phyloP scores from a whole-genome alignment of 2,329 filamentous ascomycete genomes.

The Alternaria alternata region DNA sequence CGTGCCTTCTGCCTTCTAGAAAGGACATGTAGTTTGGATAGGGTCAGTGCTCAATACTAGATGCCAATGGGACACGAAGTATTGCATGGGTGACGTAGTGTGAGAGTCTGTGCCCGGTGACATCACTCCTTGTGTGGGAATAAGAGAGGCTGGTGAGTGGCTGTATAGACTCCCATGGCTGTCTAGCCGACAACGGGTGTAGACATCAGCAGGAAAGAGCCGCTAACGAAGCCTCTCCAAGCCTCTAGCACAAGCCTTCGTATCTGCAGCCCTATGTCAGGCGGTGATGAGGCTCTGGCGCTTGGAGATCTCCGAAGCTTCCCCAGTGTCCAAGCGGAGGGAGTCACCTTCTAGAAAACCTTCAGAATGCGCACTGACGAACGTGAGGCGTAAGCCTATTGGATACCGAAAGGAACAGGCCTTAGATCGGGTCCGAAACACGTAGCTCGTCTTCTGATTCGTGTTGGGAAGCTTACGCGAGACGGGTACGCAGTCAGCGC shows the following conservation, averaged over 20 bases:
- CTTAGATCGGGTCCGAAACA: slow-evolving; percentile 3
- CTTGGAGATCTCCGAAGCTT: neutral
- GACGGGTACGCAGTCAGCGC: neutral
- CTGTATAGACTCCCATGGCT: neutral
- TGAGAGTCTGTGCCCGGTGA: neutral
- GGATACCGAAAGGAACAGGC: neutral
- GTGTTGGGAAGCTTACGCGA: slow-evolving; percentile 2
- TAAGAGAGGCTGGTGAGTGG: neutral
- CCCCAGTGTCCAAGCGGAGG: neutral
- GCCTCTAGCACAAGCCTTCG: neutral
- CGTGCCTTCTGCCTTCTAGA: neutral
- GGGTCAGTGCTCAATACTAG: neutral
- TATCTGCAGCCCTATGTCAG: slow-evolving; percentile 2
- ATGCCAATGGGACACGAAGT: neutral
- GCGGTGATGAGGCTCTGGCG: neutral
- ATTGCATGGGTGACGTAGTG: neutral
- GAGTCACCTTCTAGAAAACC: slow-evolving; percentile 6
- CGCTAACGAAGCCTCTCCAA: neutral
- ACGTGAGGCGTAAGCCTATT: neutral
- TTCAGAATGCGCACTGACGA: neutral
- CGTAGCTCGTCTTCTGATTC: neutral
- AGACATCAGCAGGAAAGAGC: neutral
- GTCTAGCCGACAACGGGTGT: neutral
- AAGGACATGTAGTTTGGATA: neutral
- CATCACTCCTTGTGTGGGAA: neutral